These are phyloP conservation scores for Blastocystis sp. DNA, from an alignment of 352 stramenopile genomes.

Conservation along the genomic window DNA sequence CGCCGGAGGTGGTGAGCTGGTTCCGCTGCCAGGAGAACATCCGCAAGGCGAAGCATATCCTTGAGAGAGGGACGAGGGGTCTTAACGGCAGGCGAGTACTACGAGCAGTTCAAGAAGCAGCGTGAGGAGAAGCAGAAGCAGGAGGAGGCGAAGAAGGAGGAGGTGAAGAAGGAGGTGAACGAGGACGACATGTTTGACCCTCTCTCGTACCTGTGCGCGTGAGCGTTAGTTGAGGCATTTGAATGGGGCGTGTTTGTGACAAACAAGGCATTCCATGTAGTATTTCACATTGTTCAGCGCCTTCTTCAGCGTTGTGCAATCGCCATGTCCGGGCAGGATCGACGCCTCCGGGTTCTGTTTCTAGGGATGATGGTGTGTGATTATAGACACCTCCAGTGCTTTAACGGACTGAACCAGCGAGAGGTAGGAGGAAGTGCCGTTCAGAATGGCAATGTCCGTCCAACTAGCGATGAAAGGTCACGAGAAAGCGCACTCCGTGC, in stretches of 20 bases:
- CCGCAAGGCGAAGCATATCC: slow-evolving; percentile 61
- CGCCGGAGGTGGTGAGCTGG: slow-evolving; percentile 65
- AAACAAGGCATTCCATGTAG: background rate
- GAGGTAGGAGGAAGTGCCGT: background rate
- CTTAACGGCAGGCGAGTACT: slow-evolving; percentile 54
- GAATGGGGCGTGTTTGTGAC: slow-evolving; percentile 1
- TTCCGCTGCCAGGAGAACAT: slow-evolving; percentile 66
- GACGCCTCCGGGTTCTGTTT: background rate
- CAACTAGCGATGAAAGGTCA: slow-evolving; percentile 24
- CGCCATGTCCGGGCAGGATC: slow-evolving; percentile 37
- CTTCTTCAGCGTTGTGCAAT: slow-evolving; percentile 13
- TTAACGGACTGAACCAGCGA: slow-evolving; percentile 1
- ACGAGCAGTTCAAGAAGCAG: slow-evolving; percentile 49
- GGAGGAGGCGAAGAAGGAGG: slow-evolving; percentile 26
- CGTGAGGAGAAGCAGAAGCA: slow-evolving; percentile 30
- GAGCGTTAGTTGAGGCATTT: background rate
- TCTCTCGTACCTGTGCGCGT: slow-evolving; percentile 35
- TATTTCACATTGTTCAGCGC: background rate
- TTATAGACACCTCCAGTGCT: slow-evolving; percentile 7
- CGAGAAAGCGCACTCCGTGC: slow-evolving; percentile 19
- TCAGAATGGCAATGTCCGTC: slow-evolving; percentile 49
- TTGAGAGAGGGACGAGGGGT: background rate
- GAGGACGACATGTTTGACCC: slow-evolving; percentile 40
- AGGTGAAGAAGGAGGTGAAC: slow-evolving; percentile 34
- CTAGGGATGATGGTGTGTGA: background rate